These are phyloP conservation scores for Podosphaera fusca DNA, from an alignment of 2,329 filamentous ascomycete genomes.

Conservation along the genomic window DNA sequence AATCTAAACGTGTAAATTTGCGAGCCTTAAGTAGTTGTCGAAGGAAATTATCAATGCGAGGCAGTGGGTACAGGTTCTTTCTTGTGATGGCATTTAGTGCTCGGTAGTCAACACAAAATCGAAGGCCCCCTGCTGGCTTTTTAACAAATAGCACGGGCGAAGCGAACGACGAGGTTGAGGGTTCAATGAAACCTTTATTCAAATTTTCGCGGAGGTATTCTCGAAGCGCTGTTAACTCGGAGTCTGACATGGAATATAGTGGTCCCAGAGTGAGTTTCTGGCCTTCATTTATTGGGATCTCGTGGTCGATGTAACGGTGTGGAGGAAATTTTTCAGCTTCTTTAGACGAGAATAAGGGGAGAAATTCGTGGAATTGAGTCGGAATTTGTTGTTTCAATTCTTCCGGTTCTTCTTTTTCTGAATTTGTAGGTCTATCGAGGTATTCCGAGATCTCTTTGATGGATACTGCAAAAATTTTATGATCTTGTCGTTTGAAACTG, in stretches of 20 bases:
- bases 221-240: not conserved
- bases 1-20: too few relatives aligned
- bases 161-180: not conserved
- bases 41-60: too few relatives aligned
- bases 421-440: too few relatives aligned
- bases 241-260: not conserved
- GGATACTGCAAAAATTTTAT: too few relatives aligned
- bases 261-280: not conserved
- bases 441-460: too few relatives aligned
- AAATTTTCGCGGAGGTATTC: conserved; percentile 2
- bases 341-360: not conserved
- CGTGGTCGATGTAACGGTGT: too few relatives aligned
- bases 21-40: too few relatives aligned
- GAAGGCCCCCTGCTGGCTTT: not conserved
- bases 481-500: too few relatives aligned
- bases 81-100: not conserved
- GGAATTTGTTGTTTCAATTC: not conserved
- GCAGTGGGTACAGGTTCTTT: too few relatives aligned
- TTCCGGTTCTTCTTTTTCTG: not conserved
- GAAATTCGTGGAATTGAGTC: not conserved
- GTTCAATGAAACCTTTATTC: conserved; percentile 1
- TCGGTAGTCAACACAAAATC: not conserved
- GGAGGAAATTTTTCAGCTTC: not conserved
- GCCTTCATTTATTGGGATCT: too few relatives aligned
- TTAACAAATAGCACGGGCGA: not conserved